Conservation (phyloP, 768 basidiomycete species). For the Agaricus bisporus region DNA sequence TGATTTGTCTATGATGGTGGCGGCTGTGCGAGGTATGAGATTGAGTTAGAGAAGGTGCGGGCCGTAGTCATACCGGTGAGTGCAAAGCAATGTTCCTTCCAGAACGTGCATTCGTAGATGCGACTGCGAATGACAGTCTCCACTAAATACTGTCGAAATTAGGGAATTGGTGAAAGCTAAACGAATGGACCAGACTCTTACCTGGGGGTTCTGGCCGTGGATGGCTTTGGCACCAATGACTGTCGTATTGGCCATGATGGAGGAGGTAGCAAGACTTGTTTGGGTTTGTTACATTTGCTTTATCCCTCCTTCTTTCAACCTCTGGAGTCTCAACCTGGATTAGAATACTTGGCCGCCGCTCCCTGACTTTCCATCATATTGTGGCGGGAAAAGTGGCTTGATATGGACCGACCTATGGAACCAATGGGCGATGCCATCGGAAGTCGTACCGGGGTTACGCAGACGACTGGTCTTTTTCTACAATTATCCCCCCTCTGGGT, state of each 20-base stretch:
- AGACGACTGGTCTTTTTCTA: background rate
- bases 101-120: constrained; percentile 91
- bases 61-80: constrained; percentile 60
- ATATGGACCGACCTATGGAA: background rate
- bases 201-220: constrained; percentile 97
- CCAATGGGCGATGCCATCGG: background rate
- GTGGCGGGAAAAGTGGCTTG: too few relatives aligned
- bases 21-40: constrained; percentile 47
- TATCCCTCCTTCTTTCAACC: background rate
- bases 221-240: constrained; percentile 81
- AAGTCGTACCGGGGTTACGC: background rate
- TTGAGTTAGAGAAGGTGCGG: background rate
- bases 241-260: constrained; percentile 87
- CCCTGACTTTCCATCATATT: background rate
- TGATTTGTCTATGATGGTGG: constrained; percentile 89
- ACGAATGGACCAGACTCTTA: constrained; percentile 21
- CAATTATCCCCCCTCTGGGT: background rate
- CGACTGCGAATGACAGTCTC: constrained; percentile 95
- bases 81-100: constrained; percentile 99
- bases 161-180: constrained; percentile 1
- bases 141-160: constrained; percentile 66
- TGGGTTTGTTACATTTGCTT: constrained; percentile 3
- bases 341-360: background rate
- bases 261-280: constrained; percentile 8
- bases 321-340: background rate